phyloP scores from a whole-genome alignment of 1,284 basidiomycete genomes.

The Trichosporon sp. region DNA sequence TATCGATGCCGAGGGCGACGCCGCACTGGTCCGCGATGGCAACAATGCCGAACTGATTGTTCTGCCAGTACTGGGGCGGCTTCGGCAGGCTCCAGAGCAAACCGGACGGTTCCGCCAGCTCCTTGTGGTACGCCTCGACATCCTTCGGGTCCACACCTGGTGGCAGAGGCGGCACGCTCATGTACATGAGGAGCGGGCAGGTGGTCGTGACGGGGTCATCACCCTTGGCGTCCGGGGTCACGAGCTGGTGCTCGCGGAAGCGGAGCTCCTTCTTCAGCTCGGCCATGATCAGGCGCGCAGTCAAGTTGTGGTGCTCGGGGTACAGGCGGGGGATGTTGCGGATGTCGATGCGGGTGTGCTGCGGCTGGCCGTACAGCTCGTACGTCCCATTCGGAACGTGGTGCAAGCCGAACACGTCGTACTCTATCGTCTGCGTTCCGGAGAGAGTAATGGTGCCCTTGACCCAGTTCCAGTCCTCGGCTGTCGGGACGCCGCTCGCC shows the following conservation, averaged over 20 bases:
- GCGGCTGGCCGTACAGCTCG: constrained; percentile 70
- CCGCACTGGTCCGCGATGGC: constrained; percentile 78
- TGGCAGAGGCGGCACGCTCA: constrained; percentile 51
- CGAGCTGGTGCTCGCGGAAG: constrained; percentile 38
- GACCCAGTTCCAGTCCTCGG: constrained; percentile 46
- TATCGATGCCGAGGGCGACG: constrained; percentile 67
- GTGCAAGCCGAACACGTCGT: constrained; percentile 66
- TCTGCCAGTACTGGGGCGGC: constrained; percentile 49
- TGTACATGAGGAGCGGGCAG: constrained; percentile 50
- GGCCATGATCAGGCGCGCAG: constrained; percentile 52
- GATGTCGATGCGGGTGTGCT: constrained; percentile 59
- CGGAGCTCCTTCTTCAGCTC: constrained; percentile 61
- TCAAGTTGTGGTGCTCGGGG: constrained; percentile 44
- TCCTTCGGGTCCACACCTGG: constrained; percentile 32
- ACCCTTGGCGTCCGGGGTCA: constrained; percentile 40
- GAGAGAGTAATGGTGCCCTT: constrained; percentile 41
- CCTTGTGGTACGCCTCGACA: constrained; percentile 46
- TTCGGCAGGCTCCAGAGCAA: constrained; percentile 39
- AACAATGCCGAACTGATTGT: constrained; percentile 62
- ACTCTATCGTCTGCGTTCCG: constrained; percentile 30
- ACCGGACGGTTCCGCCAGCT: constrained; percentile 50
- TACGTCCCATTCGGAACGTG: constrained; percentile 74
- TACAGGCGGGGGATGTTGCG: constrained; percentile 67
- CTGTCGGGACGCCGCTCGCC: constrained; percentile 5
- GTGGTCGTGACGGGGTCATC: constrained; percentile 37